Evolutionary conservation across 2,329 filamentous ascomycete genomes (phyloP).

Genomic region (Simplicillium aogashimaense): DNA sequence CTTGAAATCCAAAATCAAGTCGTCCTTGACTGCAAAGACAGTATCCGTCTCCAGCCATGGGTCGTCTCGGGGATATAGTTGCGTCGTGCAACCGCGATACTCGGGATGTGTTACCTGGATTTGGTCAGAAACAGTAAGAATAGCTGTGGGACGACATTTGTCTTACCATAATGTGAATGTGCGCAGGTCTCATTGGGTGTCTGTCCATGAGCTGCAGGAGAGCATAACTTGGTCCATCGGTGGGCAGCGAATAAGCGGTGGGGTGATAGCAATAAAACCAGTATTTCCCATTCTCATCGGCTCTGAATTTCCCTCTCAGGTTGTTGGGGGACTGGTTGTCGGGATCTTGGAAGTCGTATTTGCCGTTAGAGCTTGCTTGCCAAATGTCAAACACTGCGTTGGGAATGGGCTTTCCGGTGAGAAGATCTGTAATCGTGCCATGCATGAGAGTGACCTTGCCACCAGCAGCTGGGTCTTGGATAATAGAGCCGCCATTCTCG

Average conservation of each 20-base stretch:
- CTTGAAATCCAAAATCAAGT: slow-evolving; percentile 39
- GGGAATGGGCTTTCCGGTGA: slow-evolving; percentile 56
- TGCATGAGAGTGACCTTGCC: slow-evolving; percentile 59
- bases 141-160: too few relatives aligned
- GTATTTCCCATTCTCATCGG: slow-evolving; percentile 60
- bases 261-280: slow-evolving; percentile 68
- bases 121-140: background rate
- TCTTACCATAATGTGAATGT: slow-evolving; percentile 40
- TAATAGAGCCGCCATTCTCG: slow-evolving; percentile 54
- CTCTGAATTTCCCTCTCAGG: slow-evolving; percentile 65
- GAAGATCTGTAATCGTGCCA: slow-evolving; percentile 54
- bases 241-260: slow-evolving; percentile 62
- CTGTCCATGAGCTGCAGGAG: slow-evolving; percentile 35
- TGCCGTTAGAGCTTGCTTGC: slow-evolving; percentile 67
- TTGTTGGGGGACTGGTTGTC: slow-evolving; percentile 64
- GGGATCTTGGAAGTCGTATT: slow-evolving; percentile 69
- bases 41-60: slow-evolving; percentile 45
- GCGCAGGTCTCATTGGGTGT: slow-evolving; percentile 37
- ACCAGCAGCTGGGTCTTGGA: slow-evolving; percentile 48
- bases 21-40: slow-evolving; percentile 44
- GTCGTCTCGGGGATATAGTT: slow-evolving; percentile 64
- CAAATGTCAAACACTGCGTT: slow-evolving; percentile 68
- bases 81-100: slow-evolving; percentile 63
- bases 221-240: slow-evolving; percentile 40
- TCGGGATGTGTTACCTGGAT: slow-evolving; percentile 43